Evolutionary conservation across 2,329 filamentous ascomycete genomes (phyloP).

Genomic region (Hortaea sp.): DNA sequence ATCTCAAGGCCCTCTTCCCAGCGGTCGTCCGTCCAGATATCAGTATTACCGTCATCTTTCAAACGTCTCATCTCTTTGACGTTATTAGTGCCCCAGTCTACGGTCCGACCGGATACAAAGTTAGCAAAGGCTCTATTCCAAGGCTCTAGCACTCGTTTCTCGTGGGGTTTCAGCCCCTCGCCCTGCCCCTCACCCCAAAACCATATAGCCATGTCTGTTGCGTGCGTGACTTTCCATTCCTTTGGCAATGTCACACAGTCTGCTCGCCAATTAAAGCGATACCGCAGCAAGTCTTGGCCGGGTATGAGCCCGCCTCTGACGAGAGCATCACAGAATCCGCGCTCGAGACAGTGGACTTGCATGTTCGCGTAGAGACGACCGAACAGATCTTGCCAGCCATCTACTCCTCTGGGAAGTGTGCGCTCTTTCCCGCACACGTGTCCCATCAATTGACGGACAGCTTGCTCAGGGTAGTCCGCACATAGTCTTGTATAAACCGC

Average conservation of each 20-base stretch:
- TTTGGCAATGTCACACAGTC: slow-evolving; percentile 38
- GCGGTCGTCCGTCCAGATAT: slow-evolving; percentile 35
- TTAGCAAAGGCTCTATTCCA: slow-evolving; percentile 30
- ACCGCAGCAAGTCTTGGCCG: slow-evolving; percentile 39
- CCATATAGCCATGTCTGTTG: slow-evolving; percentile 45
- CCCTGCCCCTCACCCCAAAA: slow-evolving; percentile 42
- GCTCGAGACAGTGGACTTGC: slow-evolving; percentile 44
- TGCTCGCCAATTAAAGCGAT: slow-evolving; percentile 46
- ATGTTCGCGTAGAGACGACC: slow-evolving; percentile 47
- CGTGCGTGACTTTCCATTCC: slow-evolving; percentile 46
- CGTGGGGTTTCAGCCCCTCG: slow-evolving; percentile 28
- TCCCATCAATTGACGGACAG: slow-evolving; percentile 34
- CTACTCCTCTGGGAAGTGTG: slow-evolving; percentile 28
- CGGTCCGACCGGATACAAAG: slow-evolving; percentile 33
- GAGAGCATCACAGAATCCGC: slow-evolving; percentile 41
- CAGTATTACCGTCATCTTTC: slow-evolving; percentile 35
- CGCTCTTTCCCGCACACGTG: slow-evolving; percentile 33
- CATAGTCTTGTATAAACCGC: slow-evolving; percentile 37
- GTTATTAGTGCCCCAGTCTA: slow-evolving; percentile 29
- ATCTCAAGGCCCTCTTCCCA: slow-evolving; percentile 39
- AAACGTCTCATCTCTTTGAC: slow-evolving; percentile 35
- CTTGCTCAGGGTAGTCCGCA: slow-evolving; percentile 41
- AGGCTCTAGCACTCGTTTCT: slow-evolving; percentile 34
- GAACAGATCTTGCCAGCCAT: slow-evolving; percentile 43
- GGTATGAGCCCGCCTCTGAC: slow-evolving; percentile 29